Conservation (phyloP, 1,284 basidiomycete species). For the Cystobasidium sp. region DNA sequence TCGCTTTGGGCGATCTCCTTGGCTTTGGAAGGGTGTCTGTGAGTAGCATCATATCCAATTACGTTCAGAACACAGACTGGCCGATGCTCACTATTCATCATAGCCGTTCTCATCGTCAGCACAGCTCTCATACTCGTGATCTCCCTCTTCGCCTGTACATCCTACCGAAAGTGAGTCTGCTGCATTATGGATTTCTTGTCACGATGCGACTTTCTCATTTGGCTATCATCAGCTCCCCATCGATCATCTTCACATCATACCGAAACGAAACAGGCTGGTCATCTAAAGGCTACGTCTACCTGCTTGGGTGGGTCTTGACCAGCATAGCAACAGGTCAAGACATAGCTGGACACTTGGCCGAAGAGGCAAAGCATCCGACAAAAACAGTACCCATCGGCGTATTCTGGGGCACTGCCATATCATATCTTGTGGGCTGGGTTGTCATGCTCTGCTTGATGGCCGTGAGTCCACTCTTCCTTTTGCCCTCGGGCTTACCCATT, state of each 20-base stretch:
- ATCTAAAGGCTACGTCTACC: slow-evolving; percentile 50
- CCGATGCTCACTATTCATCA: neutral
- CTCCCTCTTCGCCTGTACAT: slow-evolving; percentile 44
- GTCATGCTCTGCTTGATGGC: slow-evolving; percentile 44
- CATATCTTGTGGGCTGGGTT: slow-evolving; percentile 52
- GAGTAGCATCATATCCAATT: neutral
- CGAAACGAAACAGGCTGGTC: slow-evolving; percentile 50
- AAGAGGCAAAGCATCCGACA: slow-evolving; percentile 51
- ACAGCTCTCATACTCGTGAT: slow-evolving; percentile 47
- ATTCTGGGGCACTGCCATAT: slow-evolving; percentile 50
- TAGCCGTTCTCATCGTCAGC: slow-evolving; percentile 40
- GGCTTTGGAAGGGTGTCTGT: slow-evolving; percentile 50
- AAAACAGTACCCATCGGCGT: slow-evolving; percentile 52
- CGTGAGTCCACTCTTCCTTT: slow-evolving; percentile 8
- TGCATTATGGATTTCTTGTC: neutral
- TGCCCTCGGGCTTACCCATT: too few species aligned
- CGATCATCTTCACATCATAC: slow-evolving; percentile 49
- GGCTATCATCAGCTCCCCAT: slow-evolving; percentile 39
- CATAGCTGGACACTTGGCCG: slow-evolving; percentile 50
- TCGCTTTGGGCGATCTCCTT: slow-evolving; percentile 48
- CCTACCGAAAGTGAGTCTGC: slow-evolving; percentile 19
- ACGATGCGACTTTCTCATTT: neutral
- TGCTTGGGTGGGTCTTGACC: slow-evolving; percentile 52
- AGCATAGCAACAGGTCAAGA: slow-evolving; percentile 52
- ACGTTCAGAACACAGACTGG: neutral